Conservation (phyloP, 176 grass and related monocot species). For the sorghum (Sorghum bicolor) region DNA sequence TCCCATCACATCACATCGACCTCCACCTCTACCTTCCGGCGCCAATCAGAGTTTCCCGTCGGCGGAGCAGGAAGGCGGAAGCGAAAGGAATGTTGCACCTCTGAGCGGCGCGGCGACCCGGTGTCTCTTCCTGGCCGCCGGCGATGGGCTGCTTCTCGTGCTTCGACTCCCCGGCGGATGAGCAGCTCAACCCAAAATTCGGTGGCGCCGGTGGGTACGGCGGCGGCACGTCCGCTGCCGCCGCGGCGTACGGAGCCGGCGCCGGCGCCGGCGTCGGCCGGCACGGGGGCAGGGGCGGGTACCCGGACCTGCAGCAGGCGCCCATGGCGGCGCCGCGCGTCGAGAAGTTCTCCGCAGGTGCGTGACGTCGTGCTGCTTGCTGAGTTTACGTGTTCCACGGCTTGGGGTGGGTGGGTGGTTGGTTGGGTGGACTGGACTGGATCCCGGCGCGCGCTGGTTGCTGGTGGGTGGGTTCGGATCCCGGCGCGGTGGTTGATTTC, state of each 20-base stretch:
- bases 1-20: not conserved
- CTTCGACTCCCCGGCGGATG: conserved; percentile 64
- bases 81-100: conserved; percentile 13
- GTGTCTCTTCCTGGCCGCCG: not conserved
- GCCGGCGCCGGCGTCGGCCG: not conserved
- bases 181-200: conserved; percentile 66
- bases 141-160: conserved; percentile 83
- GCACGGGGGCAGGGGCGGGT: conserved; percentile 6
- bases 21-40: not conserved
- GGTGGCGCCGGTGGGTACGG: conserved; percentile 30
- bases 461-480: conserved; percentile 37
- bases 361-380: not conserved
- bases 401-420: not conserved
- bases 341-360: conserved; percentile 63
- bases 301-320: conserved; percentile 42
- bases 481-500: conserved; percentile 16
- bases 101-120: conserved; percentile 22
- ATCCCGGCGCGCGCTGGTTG: conserved; percentile 3
- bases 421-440: not conserved
- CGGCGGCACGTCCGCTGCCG: not conserved
- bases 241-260: not conserved
- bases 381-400: not conserved
- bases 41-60: not conserved
- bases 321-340: conserved; percentile 65
- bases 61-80: not conserved